These are phyloP conservation scores for Nemophila menziesii DNA, from an alignment of 257 asterid genomes.

Conservation along the genomic window DNA sequence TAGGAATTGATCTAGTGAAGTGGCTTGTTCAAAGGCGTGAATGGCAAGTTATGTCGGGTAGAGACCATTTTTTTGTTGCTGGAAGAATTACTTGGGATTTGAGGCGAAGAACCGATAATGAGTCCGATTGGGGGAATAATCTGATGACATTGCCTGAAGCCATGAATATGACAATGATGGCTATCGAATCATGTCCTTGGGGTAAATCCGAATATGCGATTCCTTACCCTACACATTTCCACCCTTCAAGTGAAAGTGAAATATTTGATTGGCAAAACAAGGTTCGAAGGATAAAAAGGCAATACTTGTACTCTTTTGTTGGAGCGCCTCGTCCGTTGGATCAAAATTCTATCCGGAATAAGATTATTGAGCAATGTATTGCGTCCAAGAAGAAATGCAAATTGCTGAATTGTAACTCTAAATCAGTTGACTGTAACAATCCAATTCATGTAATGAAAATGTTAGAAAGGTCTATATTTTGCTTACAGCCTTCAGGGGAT, in stretches of 20 bases:
- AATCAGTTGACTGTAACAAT: not conserved
- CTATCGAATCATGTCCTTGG: conserved; percentile 3
- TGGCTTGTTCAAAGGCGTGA: not conserved
- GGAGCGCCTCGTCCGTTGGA: not conserved
- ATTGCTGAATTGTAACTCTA: not conserved
- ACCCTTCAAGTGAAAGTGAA: not conserved
- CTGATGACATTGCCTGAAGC: not conserved
- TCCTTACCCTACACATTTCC: conserved; percentile 5
- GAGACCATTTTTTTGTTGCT: not conserved
- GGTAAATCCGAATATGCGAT: not conserved
- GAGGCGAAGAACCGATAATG: not conserved
- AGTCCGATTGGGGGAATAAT: not conserved
- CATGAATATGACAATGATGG: not conserved
- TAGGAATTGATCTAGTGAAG: not conserved
- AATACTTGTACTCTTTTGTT: not conserved
- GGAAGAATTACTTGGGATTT: not conserved
- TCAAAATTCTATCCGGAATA: not conserved
- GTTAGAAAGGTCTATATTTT: not conserved
- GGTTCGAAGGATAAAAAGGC: not conserved
- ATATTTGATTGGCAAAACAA: not conserved
- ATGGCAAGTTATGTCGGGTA: not conserved
- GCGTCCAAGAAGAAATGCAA: conserved; percentile 1
- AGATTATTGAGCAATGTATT: not conserved
- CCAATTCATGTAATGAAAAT: not conserved
- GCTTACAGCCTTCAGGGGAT: not conserved